These are phyloP conservation scores for Penicillium griseofulvum DNA, from an alignment of 2,329 filamentous ascomycete genomes.

Conservation along the genomic window DNA sequence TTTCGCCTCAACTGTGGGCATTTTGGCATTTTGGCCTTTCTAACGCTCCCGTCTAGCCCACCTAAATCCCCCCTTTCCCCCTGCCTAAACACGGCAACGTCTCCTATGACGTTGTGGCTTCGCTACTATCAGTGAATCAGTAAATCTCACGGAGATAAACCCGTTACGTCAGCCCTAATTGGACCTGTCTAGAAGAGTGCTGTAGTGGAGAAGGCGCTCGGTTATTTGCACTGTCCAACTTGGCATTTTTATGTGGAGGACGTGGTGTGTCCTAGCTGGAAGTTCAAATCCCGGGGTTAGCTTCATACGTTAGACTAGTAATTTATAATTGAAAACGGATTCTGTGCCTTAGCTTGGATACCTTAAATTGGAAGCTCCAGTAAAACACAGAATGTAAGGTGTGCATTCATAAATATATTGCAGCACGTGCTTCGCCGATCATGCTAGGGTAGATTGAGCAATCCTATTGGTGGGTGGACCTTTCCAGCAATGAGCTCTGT, in stretches of 20 bases:
- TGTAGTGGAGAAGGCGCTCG: neutral
- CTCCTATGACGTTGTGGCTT: conserved; percentile 9
- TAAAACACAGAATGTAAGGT: neutral
- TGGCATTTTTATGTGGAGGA: neutral
- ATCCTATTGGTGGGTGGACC: conserved; percentile 17
- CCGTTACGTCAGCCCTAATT: neutral
- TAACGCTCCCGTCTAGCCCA: neutral
- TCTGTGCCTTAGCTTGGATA: conserved; percentile 1
- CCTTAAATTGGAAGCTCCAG: conserved; percentile 1
- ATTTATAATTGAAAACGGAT: neutral
- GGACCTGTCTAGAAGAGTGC: neutral
- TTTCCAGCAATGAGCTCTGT: conserved; percentile 18
- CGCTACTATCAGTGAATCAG: neutral
- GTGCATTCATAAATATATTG: conserved; percentile 2
- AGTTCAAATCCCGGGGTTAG: neutral
- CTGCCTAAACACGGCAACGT: neutral
- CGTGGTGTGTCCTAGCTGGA: no score
- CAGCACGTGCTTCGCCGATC: conserved; percentile 5
- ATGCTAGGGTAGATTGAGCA: neutral
- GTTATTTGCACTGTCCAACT: neutral
- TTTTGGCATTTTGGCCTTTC: neutral
- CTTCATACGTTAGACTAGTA: neutral
- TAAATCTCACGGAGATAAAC: neutral
- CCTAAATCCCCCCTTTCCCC: neutral
- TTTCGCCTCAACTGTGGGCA: neutral